Base-by-base conservation (phyloP, 129 eudicot species). In the Artemisia argyi region DNA sequence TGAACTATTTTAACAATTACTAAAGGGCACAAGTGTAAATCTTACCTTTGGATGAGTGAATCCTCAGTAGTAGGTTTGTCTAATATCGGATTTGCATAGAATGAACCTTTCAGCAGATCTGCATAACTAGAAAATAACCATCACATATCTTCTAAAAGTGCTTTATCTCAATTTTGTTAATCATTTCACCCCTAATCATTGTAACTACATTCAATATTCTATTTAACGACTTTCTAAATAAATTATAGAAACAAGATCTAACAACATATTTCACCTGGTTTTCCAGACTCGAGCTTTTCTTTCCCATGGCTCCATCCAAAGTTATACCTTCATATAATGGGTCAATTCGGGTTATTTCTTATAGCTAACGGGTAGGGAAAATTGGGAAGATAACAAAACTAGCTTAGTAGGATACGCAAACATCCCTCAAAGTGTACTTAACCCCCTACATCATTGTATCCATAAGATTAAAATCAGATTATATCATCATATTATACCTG, bases 281-380 rank as follows among this genome's bases (percentile, higher is more conserved):
- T 93, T 77, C 98, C 96, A 58, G 95, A 87, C 76, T 89, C 96
- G 30, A 93, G 96, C 81, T 89, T 93, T 81, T 93, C 98, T 89
- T 93, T 89, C 69, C 98, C 98, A 77, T 93, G 98, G 72, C 98
- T 93, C 98, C 98, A 93, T 75, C 98, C 98, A 82, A 89, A 85
- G 82, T 93, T 93, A 85, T 93, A 93, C 84, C 98, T 92, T 74
- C 17, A 79, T 1, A 7, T 52, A 16, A 52, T 52, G 17, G 16
- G 57, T 52, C 57, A 3, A 14, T 15, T 52, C 2, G 19, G 16
- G 57, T 52, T 52, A 52, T 15, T 4, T 52, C 8, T 52, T 15
- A 15, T 52, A 15, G n/a, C 5, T 15, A 15, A 52, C 57, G 2
- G 57, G 16, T 52, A 39, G 46, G 46, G 10, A 15, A 52, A 52